These are phyloP conservation scores for Protomyces lactucae-debilis DNA, from an alignment of 1,139 yeast species.

Conservation along the genomic window DNA sequence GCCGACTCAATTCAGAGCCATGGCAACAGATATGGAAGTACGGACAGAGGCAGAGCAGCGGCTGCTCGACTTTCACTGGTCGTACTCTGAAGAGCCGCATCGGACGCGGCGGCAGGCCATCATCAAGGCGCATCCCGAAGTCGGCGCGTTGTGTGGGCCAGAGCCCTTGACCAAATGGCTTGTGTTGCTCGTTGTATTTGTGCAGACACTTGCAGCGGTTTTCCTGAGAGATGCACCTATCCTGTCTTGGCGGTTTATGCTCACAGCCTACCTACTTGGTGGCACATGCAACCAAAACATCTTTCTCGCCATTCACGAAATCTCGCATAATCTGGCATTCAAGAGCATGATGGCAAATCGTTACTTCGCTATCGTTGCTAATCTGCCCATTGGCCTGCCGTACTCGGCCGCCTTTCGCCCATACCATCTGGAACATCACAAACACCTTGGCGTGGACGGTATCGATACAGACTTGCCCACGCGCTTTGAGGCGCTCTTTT, in stretches of 20 bases:
- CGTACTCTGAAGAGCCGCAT: conserved; percentile 77
- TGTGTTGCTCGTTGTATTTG: conserved; percentile 55
- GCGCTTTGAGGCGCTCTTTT: conserved; percentile 61
- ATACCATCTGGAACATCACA: conserved; percentile 86
- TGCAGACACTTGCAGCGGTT: conserved; percentile 63
- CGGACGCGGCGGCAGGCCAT: conserved; percentile 67
- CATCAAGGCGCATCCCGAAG: conserved; percentile 66
- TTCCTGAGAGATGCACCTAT: conserved; percentile 55
- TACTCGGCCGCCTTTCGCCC: conserved; percentile 82
- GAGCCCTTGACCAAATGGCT: conserved; percentile 83
- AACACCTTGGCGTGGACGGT: conserved; percentile 78
- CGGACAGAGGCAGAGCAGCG: conserved; percentile 10
- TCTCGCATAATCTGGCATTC: conserved; percentile 81
- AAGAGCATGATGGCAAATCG: conserved; percentile 72
- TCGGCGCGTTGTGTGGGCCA: conserved; percentile 68
- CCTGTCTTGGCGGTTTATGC: conserved; percentile 53
- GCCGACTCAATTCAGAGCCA: background rate
- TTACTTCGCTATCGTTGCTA: conserved; percentile 69
- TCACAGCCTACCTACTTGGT: conserved; percentile 69
- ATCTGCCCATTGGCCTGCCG: conserved; percentile 84
- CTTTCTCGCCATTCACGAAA: conserved; percentile 82
- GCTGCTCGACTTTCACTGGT: conserved; percentile 67
- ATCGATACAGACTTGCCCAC: conserved; percentile 90
- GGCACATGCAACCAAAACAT: conserved; percentile 81
- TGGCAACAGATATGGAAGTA: background rate